Conservation (phyloP, 306 rosid genomes). For the Ormosia emarginata region DNA sequence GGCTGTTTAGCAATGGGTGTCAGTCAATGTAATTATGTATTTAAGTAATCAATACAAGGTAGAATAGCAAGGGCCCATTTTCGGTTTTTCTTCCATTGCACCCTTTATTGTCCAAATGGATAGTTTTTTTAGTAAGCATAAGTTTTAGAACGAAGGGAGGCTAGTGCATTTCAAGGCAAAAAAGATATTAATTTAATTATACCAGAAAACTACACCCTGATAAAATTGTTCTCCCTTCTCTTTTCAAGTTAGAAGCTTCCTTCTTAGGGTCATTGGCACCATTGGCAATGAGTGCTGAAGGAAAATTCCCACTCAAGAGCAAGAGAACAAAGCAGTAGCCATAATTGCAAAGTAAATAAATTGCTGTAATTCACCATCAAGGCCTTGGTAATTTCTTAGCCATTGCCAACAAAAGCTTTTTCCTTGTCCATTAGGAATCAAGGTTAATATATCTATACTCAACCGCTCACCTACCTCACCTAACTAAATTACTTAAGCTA, state of each 20-base stretch:
- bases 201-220: not conserved
- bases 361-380: not conserved
- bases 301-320: no score
- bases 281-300: not conserved
- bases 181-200: no score
- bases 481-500: not conserved
- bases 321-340: not conserved
- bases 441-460: not conserved
- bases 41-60: constrained; percentile 27
- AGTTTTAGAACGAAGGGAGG: not conserved
- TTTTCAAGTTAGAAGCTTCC: not conserved
- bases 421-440: not conserved
- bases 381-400: not conserved
- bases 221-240: not conserved
- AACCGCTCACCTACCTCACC: not conserved
- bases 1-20: not conserved
- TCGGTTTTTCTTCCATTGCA: constrained; percentile 5
- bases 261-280: not conserved
- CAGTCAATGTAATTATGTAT: constrained; percentile 37
- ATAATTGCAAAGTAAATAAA: not conserved
- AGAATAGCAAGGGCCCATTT: constrained; percentile 30
- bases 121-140: not conserved
- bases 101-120: not conserved
- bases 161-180: not conserved
- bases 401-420: not conserved